Evolutionary conservation across 1,139 yeast genomes (phyloP).

Genomic region (Saccharomyces hybrid): DNA sequence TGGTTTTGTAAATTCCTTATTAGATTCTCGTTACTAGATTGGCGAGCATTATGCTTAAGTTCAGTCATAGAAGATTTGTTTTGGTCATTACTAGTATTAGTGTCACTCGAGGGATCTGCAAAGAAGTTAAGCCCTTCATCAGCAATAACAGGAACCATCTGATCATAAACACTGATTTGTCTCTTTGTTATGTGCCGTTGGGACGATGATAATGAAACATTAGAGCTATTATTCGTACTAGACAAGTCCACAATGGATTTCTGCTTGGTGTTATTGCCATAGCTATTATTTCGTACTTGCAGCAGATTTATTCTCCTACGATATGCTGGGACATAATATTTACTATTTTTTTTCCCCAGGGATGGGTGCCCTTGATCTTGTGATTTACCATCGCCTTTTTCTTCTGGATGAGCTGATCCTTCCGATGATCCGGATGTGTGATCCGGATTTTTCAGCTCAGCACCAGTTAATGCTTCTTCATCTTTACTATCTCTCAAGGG

Average conservation of each 20-base stretch:
- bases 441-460: conserved; percentile 3
- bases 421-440: background rate
- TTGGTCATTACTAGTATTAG: background rate
- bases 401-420: conserved; percentile 8
- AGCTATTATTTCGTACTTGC: conserved; percentile 9
- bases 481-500: conserved; percentile 15
- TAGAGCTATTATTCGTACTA: conserved; percentile 20
- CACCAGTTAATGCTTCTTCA: conserved; percentile 5
- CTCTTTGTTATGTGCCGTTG: conserved; percentile 11
- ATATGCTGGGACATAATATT: conserved; percentile 35
- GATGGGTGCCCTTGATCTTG: background rate
- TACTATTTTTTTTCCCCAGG: conserved; percentile 10
- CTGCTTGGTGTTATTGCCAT: conserved; percentile 8
- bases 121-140: conserved; percentile 7
- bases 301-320: conserved; percentile 28
- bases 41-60: background rate
- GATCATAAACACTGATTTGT: conserved; percentile 23
- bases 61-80: background rate
- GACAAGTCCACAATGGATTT: background rate
- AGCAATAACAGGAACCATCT: conserved; percentile 27
- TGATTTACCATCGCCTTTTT: conserved; percentile 4
- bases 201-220: conserved; percentile 20
- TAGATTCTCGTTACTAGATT: conserved; percentile 16
- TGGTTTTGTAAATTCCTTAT: conserved; percentile 23
- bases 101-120: background rate